Conservation (phyloP, 2,329 filamentous ascomycete species). For the Cucurbitaria berberidis region DNA sequence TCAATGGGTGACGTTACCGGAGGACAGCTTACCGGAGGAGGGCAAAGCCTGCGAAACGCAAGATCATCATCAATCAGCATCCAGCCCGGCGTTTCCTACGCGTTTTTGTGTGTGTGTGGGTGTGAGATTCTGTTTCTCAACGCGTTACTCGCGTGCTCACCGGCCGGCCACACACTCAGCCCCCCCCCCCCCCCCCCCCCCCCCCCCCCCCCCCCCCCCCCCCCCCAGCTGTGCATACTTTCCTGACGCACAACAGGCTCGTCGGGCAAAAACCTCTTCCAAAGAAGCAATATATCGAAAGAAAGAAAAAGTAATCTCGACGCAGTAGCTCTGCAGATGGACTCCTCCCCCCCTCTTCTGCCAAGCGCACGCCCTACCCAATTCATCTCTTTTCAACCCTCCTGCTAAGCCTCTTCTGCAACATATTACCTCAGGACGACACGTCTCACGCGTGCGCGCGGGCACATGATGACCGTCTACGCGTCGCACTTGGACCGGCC, state of each 20-base stretch:
- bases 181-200: too few relatives aligned
- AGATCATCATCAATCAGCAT: slow-evolving; percentile 3
- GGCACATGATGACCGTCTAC: slow-evolving; percentile 22
- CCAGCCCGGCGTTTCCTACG: not conserved
- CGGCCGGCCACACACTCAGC: slow-evolving; percentile 5
- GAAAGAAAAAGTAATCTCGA: not conserved
- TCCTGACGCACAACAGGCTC: not conserved
- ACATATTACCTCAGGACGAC: slow-evolving; percentile 15
- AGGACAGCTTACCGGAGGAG: not conserved
- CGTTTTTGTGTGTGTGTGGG: not conserved
- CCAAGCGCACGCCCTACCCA: slow-evolving; percentile 4
- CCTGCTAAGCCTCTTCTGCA: not conserved
- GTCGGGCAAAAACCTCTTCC: too few relatives aligned
- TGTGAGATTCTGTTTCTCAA: too few relatives aligned
- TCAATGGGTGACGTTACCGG: not conserved
- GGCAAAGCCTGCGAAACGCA: not conserved
- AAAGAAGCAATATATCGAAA: too few relatives aligned
- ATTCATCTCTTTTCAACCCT: not conserved
- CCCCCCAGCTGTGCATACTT: too few relatives aligned
- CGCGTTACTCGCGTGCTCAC: not conserved
- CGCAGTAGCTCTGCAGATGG: not conserved
- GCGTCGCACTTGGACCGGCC: slow-evolving; percentile 22
- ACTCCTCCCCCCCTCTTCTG: not conserved
- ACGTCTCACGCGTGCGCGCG: slow-evolving; percentile 32
- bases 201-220: too few relatives aligned